A percentile compares a stretch with the other conserved stretches of the same genome.
Evolutionary conservation across 257 asterid genomes (phyloP).

Genomic region (Plantago elongata): DNA sequence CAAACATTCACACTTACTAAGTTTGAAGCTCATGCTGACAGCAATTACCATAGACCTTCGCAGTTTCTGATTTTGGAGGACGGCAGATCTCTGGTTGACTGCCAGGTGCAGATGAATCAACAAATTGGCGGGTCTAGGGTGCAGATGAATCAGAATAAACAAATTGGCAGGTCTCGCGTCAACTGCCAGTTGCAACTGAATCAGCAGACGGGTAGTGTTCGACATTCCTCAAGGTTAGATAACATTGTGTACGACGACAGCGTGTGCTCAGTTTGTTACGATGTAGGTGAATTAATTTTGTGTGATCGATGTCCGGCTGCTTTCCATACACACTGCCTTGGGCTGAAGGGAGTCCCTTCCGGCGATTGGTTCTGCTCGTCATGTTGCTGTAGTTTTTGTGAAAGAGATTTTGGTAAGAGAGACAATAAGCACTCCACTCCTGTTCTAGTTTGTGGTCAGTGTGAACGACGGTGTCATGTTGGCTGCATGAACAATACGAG

Average conservation of each 20-base stretch:
- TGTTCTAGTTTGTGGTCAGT: slow-evolving; percentile 53
- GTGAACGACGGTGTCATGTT: slow-evolving; percentile 70
- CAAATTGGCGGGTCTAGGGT: slow-evolving; percentile 12
- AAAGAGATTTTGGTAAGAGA: slow-evolving; percentile 24
- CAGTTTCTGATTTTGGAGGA: slow-evolving; percentile 63
- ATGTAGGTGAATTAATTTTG: slow-evolving; percentile 72
- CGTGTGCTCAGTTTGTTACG: slow-evolving; percentile 78
- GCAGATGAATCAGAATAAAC: slow-evolving; percentile 31
- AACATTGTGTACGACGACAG: slow-evolving; percentile 40
- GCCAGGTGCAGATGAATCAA: slow-evolving; percentile 49
- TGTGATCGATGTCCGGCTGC: slow-evolving; percentile 94
- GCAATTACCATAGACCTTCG: slow-evolving; percentile 50
- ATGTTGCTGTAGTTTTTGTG: slow-evolving; percentile 84
- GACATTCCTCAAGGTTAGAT: slow-evolving; percentile 21
- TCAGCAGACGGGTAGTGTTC: slow-evolving; percentile 1
- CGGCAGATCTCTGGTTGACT: slow-evolving; percentile 70
- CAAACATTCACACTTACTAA: slow-evolving; percentile 40
- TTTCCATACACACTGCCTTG: slow-evolving; percentile 74
- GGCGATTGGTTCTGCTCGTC: slow-evolving; percentile 98
- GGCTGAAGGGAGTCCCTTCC: slow-evolving; percentile 73
- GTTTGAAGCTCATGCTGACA: slow-evolving; percentile 78
- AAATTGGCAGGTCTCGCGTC: slow-evolving; percentile 55
- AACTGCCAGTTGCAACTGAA: slow-evolving; percentile 63
- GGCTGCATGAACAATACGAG: slow-evolving; percentile 45
- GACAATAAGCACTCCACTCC: slow-evolving; percentile 26